Base-by-base conservation (phyloP, 192 early-diverging fungal genomes). In the Entomortierella parvispora region DNA sequence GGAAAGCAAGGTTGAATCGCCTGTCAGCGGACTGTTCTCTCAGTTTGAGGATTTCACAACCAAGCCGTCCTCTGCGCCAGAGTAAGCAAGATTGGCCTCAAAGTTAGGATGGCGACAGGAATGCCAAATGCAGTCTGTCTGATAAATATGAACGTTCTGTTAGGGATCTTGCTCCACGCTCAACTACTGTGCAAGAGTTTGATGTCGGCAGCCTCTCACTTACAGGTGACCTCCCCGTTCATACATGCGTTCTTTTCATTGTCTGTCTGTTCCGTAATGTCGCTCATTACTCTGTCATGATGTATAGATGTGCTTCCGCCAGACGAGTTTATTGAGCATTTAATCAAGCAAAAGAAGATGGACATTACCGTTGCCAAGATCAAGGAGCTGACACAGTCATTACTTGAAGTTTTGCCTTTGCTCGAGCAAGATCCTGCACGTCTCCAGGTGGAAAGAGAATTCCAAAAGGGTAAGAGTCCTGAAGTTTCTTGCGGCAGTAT, bases 21-120 rank as follows among this genome's bases (percentile, higher is more conserved):
- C 71, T 17, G 49, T 76, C 17, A 76, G 71, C 25, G 44, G 52
- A 18, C 52, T 76, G 29, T 76, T 76, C 51, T 62, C 64, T 2
- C 58, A 76, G 44, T 76, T 46, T 31, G 63, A 61, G n/a, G 63
- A 61, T 18, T 56, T 56, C 17, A 32, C 50, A 15, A n/a, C 32
- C 54, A 75, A 66, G 45, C 44, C 62, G 4, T 54, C 63, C 4
- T 47, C 63, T 15, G 34, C 63, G 10, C 22, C 71, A 32, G 43
- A 55, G 52, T 75, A 56, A 56, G 71, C 8, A 51, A 47, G 17
- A 0, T 4, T 20, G 29, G 12, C 37, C 26, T 50, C n/a, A 18
- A 11, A 45, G n/a, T 49, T 18, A 9, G 0, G 17, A 1, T 49
- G n/a, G 0, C 8, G n/a, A 49, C 9, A n/a, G 0, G 20, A 57